Conservation (phyloP, 2,329 filamentous ascomycete species). For the Fusarium nygamai region DNA sequence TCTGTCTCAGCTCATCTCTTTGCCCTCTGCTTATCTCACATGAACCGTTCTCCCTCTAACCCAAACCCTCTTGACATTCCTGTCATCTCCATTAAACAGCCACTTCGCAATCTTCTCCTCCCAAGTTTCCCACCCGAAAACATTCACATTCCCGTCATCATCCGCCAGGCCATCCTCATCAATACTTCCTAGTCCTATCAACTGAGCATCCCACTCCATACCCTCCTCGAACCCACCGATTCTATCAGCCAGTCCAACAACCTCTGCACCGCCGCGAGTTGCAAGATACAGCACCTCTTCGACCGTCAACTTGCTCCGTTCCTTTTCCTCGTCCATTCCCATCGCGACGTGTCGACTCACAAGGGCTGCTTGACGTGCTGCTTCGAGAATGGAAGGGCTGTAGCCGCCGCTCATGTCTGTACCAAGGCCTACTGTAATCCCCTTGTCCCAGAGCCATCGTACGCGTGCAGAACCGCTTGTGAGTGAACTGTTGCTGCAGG, state of each 20-base stretch:
- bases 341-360: conserved; percentile 79
- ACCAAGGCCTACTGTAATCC: conserved; percentile 83
- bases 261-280: conserved; percentile 85
- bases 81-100: conserved; percentile 92
- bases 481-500: conserved; percentile 84
- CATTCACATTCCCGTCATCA: conserved; percentile 75
- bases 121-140: conserved; percentile 94
- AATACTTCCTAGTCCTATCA: conserved; percentile 71
- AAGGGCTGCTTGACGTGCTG: conserved; percentile 82
- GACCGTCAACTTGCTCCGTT: conserved; percentile 75
- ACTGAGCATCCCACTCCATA: conserved; percentile 91
- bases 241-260: conserved; percentile 76
- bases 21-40: conserved; percentile 1
- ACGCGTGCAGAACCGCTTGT: conserved; percentile 83
- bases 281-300: conserved; percentile 88
- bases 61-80: conserved; percentile 91
- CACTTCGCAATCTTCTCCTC: conserved; percentile 90
- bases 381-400: conserved; percentile 81
- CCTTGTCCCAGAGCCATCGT: conserved; percentile 76
- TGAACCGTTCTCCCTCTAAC: conserved; percentile 87
- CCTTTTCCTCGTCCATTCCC: conserved; percentile 50
- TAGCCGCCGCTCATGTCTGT: conserved; percentile 94
- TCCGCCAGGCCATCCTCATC: conserved; percentile 51
- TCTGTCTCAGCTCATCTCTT: not conserved
- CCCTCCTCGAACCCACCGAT: conserved; percentile 87